A percentile compares a stretch with the other conserved stretches of the same genome.
Evolutionary conservation across 1,284 basidiomycete species (phyloP).

Genomic region (Prillingera fragicola): DNA sequence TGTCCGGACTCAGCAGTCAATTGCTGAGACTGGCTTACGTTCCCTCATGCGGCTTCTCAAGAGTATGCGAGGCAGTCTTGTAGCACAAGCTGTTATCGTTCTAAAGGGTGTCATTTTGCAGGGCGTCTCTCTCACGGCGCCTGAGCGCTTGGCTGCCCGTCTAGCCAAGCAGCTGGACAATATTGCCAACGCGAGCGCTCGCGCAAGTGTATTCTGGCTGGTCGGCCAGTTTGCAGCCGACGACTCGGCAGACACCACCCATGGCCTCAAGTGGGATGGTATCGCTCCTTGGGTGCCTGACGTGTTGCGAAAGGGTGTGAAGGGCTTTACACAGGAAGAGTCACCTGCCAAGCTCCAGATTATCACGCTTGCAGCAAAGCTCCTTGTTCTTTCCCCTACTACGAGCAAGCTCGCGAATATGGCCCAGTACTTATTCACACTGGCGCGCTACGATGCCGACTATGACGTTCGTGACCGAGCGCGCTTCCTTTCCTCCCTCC

Average conservation of each 20-base stretch:
- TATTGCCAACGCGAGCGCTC: constrained; percentile 68
- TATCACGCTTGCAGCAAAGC: constrained; percentile 74
- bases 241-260: constrained; percentile 12
- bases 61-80: constrained; percentile 62
- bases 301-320: constrained; percentile 67
- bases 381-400: constrained; percentile 63
- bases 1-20: constrained; percentile 62
- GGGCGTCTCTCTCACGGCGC: constrained; percentile 26
- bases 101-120: constrained; percentile 73
- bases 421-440: constrained; percentile 65
- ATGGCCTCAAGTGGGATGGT: constrained; percentile 48
- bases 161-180: constrained; percentile 69
- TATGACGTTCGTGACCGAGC: constrained; percentile 85
- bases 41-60: constrained; percentile 69
- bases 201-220: constrained; percentile 82
- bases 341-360: constrained; percentile 65
- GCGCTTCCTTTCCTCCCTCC: constrained; percentile 67
- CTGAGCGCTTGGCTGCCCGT: constrained; percentile 63
- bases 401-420: constrained; percentile 53
- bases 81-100: constrained; percentile 72
- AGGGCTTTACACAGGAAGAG: constrained; percentile 65
- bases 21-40: constrained; percentile 63
- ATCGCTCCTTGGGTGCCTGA: constrained; percentile 73
- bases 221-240: constrained; percentile 71
- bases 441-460: constrained; percentile 80